Base-by-base conservation (phyloP, 345 rosid species). In the Gossypium australe region DNA sequence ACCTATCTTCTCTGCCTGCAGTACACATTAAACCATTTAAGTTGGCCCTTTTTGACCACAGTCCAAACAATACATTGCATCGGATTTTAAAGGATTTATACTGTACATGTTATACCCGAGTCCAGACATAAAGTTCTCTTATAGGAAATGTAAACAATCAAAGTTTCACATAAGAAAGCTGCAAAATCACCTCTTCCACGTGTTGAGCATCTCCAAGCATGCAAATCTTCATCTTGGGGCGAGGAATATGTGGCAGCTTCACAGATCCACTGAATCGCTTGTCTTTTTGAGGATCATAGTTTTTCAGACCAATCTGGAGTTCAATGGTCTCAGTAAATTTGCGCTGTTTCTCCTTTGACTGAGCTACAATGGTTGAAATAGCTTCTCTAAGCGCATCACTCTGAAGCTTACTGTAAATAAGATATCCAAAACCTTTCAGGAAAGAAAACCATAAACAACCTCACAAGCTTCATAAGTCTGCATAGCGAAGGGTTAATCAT, bases 171-270 rank as follows among this genome's bases (percentile, higher is more conserved):
- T 7, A 17, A 45, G 18, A 43, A 45, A 51, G 55, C 11, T 0
- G 18, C 2, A 11, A 11, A 25, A 12, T 74, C 57, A 92, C 97
- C 97, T 92, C 92, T 78, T 94, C 98, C 6, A 94, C 97, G 41
- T 92, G 97, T 78, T 89, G 98, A 6, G 98, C 97, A 68, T 94
- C 98, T 56, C 98, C 98, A 49, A 94, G 93, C 97, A 94, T 94
- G 85, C 98, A 94, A 18, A 94, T 87, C 82, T 89, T 92, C 98
- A 92, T 92, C 84, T 92, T 92, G 1, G 97, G 94, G 43, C 98
- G 91, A 5, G 98, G 98, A 66, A 94, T 88, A 80, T 92, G 97
- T 7, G 97, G 98, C 83, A 94, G 67, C 82, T 92, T 94, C 0
- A 94, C 98, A 0, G 97, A 89, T 1, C 98, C 98, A 45, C 97